Percentiles rank a stretch among this genome's conserved stretches.
Evolutionary conservation across 164 flowering plant genomes (phyloP).

Genomic region (Umbellularia californica): DNA sequence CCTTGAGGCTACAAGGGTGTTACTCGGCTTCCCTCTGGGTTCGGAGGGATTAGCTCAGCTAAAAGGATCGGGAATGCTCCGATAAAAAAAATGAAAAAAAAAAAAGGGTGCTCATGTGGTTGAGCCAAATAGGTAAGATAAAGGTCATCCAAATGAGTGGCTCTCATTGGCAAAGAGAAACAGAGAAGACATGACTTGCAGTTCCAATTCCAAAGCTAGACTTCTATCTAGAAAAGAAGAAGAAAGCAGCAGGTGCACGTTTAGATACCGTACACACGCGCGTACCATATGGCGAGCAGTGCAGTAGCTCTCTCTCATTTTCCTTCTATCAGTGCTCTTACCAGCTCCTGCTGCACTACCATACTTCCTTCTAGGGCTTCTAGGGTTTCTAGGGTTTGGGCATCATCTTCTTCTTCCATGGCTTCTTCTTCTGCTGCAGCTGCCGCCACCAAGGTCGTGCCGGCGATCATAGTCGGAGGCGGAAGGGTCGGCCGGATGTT

Average conservation of each 20-base stretch:
- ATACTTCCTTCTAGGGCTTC: background rate
- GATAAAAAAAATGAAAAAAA: no score
- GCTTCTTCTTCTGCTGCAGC: background rate
- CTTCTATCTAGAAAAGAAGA: background rate
- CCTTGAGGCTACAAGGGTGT: no score
- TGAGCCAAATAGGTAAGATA: background rate
- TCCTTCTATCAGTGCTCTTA: background rate
- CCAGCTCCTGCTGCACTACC: background rate
- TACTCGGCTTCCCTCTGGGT: no score
- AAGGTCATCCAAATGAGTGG: background rate
- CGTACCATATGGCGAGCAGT: background rate
- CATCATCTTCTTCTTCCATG: background rate
- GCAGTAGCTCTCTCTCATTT: background rate
- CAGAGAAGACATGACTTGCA: background rate
- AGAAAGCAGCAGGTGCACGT: background rate
- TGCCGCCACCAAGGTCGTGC: conserved; percentile 37
- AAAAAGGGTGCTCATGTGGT: no score
- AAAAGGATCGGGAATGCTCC: no score
- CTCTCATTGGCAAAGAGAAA: background rate
- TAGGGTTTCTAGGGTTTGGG: conserved; percentile 1
- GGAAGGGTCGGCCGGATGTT: conserved; percentile 83
- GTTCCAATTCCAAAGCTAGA: background rate
- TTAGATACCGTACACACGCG: background rate
- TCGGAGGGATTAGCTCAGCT: no score
- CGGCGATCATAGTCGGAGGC: conserved; percentile 85